A percentile compares a stretch with the other conserved stretches of the same genome.
Conservation (phyloP, 2,329 filamentous ascomycete genomes). For the Cercospora sojina region DNA sequence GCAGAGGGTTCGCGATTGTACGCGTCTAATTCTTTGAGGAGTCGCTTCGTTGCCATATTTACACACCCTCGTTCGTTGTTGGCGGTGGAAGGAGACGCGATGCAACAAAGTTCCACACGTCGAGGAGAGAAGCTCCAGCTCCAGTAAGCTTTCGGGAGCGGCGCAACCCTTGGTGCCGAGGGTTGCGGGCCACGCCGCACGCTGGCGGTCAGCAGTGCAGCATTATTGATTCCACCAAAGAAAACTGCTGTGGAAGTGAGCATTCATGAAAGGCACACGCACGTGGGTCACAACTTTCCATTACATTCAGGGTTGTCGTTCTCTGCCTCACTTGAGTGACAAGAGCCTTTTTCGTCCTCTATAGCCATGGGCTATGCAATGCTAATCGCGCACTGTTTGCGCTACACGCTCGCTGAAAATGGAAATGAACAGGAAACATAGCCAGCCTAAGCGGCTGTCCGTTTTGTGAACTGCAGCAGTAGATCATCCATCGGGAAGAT, state of each 20-base stretch:
- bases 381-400: constrained; percentile 13
- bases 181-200: background rate
- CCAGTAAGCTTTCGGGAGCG: background rate
- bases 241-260: background rate
- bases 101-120: constrained; percentile 5
- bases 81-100: background rate
- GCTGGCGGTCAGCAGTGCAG: background rate
- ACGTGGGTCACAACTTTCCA: background rate
- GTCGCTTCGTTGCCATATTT: constrained; percentile 52
- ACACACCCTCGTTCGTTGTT: background rate
- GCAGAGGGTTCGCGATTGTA: constrained; percentile 58
- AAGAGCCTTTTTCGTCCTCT: background rate
- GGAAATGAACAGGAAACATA: background rate
- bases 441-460: constrained; percentile 2
- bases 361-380: background rate
- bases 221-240: background rate
- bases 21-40: constrained; percentile 61
- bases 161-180: background rate
- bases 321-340: background rate
- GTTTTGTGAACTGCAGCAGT: constrained; percentile 26
- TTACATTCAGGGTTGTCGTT: background rate
- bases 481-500: constrained; percentile 80
- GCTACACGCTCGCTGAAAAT: constrained; percentile 9
- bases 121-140: background rate
- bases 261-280: background rate